Conservation (phyloP, 306 rosid species). For the Benincasa hispida region DNA sequence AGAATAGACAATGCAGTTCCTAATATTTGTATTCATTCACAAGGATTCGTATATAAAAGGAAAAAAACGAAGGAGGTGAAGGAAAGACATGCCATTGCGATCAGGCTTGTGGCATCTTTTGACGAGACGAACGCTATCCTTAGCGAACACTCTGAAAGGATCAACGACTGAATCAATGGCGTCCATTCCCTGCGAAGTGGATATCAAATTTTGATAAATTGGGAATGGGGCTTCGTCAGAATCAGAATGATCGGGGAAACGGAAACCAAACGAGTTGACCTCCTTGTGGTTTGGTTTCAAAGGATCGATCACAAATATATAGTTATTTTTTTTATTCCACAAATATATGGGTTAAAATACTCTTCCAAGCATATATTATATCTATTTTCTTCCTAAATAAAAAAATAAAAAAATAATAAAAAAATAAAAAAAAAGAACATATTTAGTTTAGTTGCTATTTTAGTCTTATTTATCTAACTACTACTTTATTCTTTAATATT, state of each 20-base stretch:
- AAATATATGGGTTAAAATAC: too few relatives aligned
- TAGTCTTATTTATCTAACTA: neutral
- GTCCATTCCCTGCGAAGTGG: constrained; percentile 19
- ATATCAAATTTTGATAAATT: neutral
- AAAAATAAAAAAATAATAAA: too few relatives aligned
- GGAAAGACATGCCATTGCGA: constrained; percentile 25
- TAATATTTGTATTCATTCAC: neutral
- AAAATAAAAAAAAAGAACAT: too few relatives aligned
- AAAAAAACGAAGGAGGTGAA: neutral
- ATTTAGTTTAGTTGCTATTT: too few relatives aligned
- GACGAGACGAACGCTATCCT: constrained; percentile 45
- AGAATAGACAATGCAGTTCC: neutral
- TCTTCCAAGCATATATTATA: too few relatives aligned
- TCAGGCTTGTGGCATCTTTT: constrained; percentile 48
- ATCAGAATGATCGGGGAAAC: too few relatives aligned
- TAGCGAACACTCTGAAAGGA: constrained; percentile 44
- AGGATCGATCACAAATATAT: neutral
- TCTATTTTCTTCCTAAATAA: neutral
- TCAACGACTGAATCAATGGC: constrained; percentile 38
- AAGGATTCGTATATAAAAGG: too few relatives aligned
- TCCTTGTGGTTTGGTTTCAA: neutral
- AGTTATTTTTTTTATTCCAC: too few relatives aligned
- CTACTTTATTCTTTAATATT: neutral
- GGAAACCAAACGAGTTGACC: neutral
- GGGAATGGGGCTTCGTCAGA: neutral